Evolutionary conservation across 1,284 basidiomycete species (phyloP), one percentile per base, ranked within the genome.

Genomic region (Irpex sp.): DNA sequence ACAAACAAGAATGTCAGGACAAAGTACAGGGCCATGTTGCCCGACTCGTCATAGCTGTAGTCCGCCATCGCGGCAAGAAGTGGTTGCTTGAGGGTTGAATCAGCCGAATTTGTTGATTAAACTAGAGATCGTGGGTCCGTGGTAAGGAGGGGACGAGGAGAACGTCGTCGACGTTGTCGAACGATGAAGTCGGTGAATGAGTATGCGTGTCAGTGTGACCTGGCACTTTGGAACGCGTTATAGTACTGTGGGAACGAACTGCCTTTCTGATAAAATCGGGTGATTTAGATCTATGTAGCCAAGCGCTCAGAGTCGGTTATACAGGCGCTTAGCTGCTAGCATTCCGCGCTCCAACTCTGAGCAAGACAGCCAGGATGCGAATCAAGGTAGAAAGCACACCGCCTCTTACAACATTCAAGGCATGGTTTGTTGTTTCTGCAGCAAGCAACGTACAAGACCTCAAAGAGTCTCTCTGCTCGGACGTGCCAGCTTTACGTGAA

Each of bases 1-100:
- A 96, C 82, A 60, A 87, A 86, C 67, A 97, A 87, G 74, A 95
- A 89, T 6, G 93, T 93, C 63, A 96, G 86, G 65, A 94, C 78
- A 77, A 96, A 96, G 79, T 94, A 96, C 37, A 89, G 85, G 70
- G 94, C 93, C 85, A 96, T 91, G 68, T 88, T 89, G 68, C 94
- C 94, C 59, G 86, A 85, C 78, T 96, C 93, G 78, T 96, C 94
- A 77, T 96, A 96, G 76, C 86, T 81, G 78, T 93, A 93, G 71
- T 88, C 84, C 68, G 88, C 89, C 90, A 92, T 92, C 48, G 61
- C 65, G 66, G 74, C 66, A 69, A 64, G 64, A 7, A 44, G 62
- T 44, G 2, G 54, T 17, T 47, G 8, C 11, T 56, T 11, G 19
- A 40, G n/a, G 5, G 9, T 44, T 17, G 13, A 54, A 13, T 48